Percentiles rank a stretch among this genome's conserved stretches.
Evolutionary conservation across 768 basidiomycete genomes (phyloP).

Genomic region (Coprinopsis sp.): DNA sequence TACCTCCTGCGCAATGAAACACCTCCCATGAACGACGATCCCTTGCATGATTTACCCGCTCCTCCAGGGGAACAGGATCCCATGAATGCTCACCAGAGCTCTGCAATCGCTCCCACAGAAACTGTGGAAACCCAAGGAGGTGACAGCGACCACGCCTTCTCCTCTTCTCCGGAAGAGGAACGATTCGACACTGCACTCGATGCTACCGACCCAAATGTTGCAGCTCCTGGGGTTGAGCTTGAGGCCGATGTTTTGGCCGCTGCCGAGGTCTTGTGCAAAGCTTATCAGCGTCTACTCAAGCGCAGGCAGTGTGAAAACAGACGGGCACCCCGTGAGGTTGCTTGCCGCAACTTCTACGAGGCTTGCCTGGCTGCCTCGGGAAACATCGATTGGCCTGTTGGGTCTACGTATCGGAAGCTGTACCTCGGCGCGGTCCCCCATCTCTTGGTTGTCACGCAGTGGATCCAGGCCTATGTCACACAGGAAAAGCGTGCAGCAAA

Average conservation of each 20-base stretch:
- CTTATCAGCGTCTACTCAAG: background rate
- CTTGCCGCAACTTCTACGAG: background rate
- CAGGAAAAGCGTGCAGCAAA: background rate
- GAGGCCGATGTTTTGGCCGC: conserved; percentile 2
- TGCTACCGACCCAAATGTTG: background rate
- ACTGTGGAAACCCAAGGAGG: too few relatives aligned
- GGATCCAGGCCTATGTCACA: background rate
- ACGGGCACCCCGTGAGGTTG: background rate
- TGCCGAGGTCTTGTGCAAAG: background rate
- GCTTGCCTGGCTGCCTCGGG: background rate
- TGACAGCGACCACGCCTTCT: too few relatives aligned
- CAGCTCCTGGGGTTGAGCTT: background rate
- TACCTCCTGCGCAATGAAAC: background rate
- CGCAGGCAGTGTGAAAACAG: background rate
- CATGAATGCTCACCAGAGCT: too few relatives aligned
- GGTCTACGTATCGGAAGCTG: background rate
- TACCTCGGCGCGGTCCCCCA: conserved; percentile 5
- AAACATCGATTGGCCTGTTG: background rate
- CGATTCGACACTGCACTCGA: too few relatives aligned
- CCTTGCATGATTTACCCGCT: too few relatives aligned
- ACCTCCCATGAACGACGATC: too few relatives aligned
- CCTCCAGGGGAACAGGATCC: too few relatives aligned
- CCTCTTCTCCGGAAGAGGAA: too few relatives aligned
- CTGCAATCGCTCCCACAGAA: too few relatives aligned
- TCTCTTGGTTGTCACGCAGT: background rate